Base-by-base conservation (phyloP, 2,329 filamentous ascomycete genomes). In the Ascochyta rabiei region DNA sequence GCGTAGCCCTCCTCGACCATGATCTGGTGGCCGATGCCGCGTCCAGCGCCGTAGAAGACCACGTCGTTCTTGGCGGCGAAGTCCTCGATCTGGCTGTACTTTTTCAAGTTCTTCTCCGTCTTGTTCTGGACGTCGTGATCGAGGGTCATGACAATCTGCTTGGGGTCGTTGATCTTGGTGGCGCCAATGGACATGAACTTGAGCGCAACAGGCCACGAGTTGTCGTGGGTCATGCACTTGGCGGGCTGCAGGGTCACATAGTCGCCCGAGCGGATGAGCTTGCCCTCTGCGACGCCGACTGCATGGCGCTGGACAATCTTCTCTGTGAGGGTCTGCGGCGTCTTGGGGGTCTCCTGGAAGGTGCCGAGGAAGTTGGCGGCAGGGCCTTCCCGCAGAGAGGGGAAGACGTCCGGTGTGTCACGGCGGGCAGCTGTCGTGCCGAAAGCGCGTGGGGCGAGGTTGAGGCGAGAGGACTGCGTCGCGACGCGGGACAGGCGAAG, bases 81-180 rank as follows among this genome's bases (percentile, higher is more conserved):
- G 58, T 86, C 83, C 71, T 95, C 86, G 47, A 97, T 96, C 67
- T 89, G 84, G 15, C 75, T 71, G 74, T 96, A 97, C 70, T 97
- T 97, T 67, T 88, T 86, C 37, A 96, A 73, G 67, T 96, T 96
- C 60, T 84, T 79, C 58, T 90, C 87, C 51, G 80, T 85, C 75
- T 87, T 90, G 75, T 96, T 95, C 71, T 96, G 90, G 0, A 96
- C 89, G 65, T 96, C 91, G 70, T 96, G 93, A 68, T 96, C 92
- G 2, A 96, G 77, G 0, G 90, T 89, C 80, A 95, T 88, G 18
- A 96, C 89, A 24, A 95, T 80, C 77, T 96, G 92, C 18, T 81
- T 77, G 2, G 82, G 82, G 71, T 93, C 79, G 63, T 90, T 82
- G 67, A 96, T 82, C 70, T 86, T 85, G 41, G 88, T 84, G 0